These are phyloP conservation scores for Flammula alnicola DNA, from an alignment of 1,284 basidiomycete species.

Conservation along the genomic window DNA sequence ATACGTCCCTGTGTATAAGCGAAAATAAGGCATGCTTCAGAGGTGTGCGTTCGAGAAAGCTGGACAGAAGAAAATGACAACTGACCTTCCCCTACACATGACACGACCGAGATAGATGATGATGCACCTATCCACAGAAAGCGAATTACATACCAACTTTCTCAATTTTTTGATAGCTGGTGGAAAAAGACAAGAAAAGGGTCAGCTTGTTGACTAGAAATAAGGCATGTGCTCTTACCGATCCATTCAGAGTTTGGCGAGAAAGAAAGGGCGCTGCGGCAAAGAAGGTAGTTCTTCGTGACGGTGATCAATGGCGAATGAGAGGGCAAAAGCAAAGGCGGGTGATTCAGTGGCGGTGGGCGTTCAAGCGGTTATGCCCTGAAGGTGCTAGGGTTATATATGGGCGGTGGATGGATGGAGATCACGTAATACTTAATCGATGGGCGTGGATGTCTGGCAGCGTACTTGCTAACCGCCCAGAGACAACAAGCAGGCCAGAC, in stretches of 20 bases:
- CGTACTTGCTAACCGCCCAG: too few relatives aligned
- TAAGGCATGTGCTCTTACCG: slow-evolving; percentile 35
- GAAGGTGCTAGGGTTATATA: slow-evolving; percentile 20
- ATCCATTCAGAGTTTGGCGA: too few relatives aligned
- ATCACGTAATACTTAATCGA: slow-evolving; percentile 36
- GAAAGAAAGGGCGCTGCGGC: too few relatives aligned
- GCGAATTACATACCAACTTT: slow-evolving; percentile 67
- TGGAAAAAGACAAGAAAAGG: slow-evolving; percentile 20
- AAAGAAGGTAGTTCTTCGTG: too few relatives aligned
- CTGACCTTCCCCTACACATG: slow-evolving; percentile 59
- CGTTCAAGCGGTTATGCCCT: slow-evolving; percentile 16
- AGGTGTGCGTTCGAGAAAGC: too few relatives aligned
- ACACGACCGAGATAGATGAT: slow-evolving; percentile 21
- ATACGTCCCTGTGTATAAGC: slow-evolving; percentile 81
- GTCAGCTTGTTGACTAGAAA: background rate
- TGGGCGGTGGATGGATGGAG: slow-evolving; percentile 17
- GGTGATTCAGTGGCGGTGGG: slow-evolving; percentile 19
- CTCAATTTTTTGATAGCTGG: slow-evolving; percentile 73
- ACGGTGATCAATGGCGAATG: too few relatives aligned
- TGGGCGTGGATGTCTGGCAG: slow-evolving; percentile 18
- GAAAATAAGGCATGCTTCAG: slow-evolving; percentile 9
- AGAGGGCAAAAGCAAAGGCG: slow-evolving; percentile 7
- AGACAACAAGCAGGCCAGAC: too few relatives aligned
- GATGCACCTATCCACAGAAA: slow-evolving; percentile 22
- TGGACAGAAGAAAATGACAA: slow-evolving; percentile 12